Base-by-base conservation (phyloP, 345 rosid genomes). In the Lepidium didymum region DNA sequence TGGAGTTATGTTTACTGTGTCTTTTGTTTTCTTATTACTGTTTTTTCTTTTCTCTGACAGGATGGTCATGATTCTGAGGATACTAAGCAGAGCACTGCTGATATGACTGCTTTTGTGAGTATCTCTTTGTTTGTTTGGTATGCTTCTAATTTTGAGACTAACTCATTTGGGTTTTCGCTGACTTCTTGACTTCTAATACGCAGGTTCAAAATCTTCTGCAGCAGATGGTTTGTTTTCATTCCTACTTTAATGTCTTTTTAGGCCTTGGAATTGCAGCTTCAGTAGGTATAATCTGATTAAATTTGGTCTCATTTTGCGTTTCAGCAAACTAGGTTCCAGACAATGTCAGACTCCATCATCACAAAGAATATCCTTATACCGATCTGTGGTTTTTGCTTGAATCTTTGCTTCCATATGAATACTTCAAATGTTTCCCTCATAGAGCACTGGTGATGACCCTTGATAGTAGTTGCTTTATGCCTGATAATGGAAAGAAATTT, bases 321-420 rank as follows among this genome's bases (percentile, higher is more conserved):
- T 80, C 90, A 90, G 98, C 98, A 92, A 90, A 59, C 79, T 62
- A 84, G 93, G 77, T 90, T 92, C 81, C 98, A 90, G 78, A 82
- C 92, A 44, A 90, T 90, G 97, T 92, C 98, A 0, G 97, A 86
- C 62, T 85, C 96, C 75, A 90, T 92, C 68, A 76, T 92, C 51
- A 46, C 83, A 18, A 92, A 92, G 90, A 92, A 92, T 92, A 92
- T 92, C 98, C 98, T 90, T 89, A 25, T 57, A 52, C 7, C 43
- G 34, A 23, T 47, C 44, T 65, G 7, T 64, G 10, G 59, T 64
- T 64, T 27, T 47, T 64, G 0, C 45, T 64, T 43, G 9, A 43
- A 16, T 25, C 11, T 66, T 66, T 66, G 33, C 25, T 58, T 52
- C 1, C 15, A 25, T 44, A 46, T 21, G 2, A 29, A 37, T 50